A percentile compares a stretch with the other conserved stretches of the same genome.
phyloP scores from a whole-genome alignment of 2,329 filamentous ascomycete genomes.

The Diaporthe sp. region DNA sequence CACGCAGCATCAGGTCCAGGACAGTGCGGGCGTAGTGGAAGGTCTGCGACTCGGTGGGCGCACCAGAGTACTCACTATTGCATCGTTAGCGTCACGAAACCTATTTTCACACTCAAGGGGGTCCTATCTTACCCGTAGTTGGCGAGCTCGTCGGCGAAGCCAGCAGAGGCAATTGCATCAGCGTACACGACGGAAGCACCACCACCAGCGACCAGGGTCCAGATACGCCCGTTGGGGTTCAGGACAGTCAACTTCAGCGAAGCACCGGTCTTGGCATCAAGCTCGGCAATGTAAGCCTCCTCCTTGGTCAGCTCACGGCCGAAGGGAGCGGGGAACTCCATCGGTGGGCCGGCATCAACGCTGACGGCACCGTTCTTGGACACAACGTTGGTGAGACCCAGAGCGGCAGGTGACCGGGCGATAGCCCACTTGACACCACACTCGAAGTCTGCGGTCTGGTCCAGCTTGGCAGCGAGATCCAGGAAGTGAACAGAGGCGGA shows the following conservation, averaged over 20 bases:
- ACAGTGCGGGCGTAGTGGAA: conserved; percentile 99
- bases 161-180: conserved; percentile 95
- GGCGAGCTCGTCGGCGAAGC: conserved; percentile 94
- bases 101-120: not conserved
- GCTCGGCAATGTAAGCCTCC: conserved; percentile 98
- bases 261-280: conserved; percentile 99
- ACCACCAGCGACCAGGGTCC: conserved; percentile 98
- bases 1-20: conserved; percentile 95
- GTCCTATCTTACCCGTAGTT: conserved; percentile 75
- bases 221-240: conserved; percentile 91
- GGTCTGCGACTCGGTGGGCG: conserved; percentile 97
- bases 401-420: conserved; percentile 87
- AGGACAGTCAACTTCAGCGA: conserved; percentile 98
- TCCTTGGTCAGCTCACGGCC: conserved; percentile 98
- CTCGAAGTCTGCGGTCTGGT: conserved; percentile 99
- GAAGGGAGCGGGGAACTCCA: conserved; percentile 99
- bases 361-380: conserved; percentile 79
- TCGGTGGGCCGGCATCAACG: conserved; percentile 95
- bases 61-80: conserved; percentile 91
- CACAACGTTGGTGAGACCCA: conserved; percentile 80
- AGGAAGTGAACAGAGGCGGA: conserved; percentile 97
- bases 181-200: conserved; percentile 99
- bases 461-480: conserved; percentile 97
- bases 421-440: conserved; percentile 99
- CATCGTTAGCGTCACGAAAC: conserved; percentile 8